phyloP scores from a whole-genome alignment of 2,329 filamentous ascomycete genomes.

The Thelonectria blattea region DNA sequence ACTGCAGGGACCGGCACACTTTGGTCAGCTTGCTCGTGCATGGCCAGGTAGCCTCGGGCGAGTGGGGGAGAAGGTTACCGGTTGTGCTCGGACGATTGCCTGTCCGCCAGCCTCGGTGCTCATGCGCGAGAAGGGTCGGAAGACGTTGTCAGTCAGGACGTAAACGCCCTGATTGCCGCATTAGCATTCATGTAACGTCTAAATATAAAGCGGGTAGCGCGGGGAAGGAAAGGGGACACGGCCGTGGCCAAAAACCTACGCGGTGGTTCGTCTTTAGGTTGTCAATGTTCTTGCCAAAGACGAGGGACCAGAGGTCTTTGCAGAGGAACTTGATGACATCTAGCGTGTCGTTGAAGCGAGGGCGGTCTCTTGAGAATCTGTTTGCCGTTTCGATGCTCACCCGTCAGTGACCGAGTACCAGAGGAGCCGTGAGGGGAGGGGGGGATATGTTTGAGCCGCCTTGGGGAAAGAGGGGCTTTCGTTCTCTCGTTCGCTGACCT shows the following conservation, averaged over 20 bases:
- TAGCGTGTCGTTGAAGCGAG: slow-evolving; percentile 88
- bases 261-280: slow-evolving; percentile 98
- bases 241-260: slow-evolving; percentile 58
- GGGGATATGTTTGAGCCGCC: background rate
- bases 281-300: slow-evolving; percentile 97
- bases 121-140: slow-evolving; percentile 89
- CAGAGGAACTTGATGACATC: slow-evolving; percentile 98
- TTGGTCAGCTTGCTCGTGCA: slow-evolving; percentile 14
- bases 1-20: slow-evolving; percentile 57
- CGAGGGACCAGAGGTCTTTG: slow-evolving; percentile 95
- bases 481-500: slow-evolving; percentile 57
- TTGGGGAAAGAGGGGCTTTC: too few relatives aligned
- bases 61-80: slow-evolving; percentile 60
- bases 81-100: slow-evolving; percentile 76
- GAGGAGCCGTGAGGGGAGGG: background rate
- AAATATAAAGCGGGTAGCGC: background rate
- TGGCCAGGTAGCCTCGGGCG: slow-evolving; percentile 3
- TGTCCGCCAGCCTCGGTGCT: slow-evolving; percentile 79
- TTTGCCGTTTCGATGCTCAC: slow-evolving; percentile 57
- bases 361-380: slow-evolving; percentile 82
- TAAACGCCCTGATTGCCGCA: slow-evolving; percentile 75
- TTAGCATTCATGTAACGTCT: slow-evolving; percentile 11
- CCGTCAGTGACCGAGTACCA: slow-evolving; percentile 20
- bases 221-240: too few relatives aligned
- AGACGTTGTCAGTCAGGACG: slow-evolving; percentile 90